Conservation (phyloP, 805 yeast species). For the Yarrowia sp. region DNA sequence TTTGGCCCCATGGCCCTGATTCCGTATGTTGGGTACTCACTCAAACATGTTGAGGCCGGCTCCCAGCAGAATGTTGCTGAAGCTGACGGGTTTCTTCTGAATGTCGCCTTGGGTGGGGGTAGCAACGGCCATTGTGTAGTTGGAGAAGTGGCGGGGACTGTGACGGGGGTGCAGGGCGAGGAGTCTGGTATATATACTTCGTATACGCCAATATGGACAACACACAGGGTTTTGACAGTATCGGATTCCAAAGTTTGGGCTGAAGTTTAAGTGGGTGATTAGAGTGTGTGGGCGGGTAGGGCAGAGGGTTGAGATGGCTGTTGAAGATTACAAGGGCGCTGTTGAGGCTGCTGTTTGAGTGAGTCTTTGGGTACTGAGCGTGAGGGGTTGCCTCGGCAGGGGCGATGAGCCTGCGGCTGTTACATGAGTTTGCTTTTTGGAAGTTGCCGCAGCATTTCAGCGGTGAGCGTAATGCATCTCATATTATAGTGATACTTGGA, state of each 20-base stretch:
- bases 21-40: conserved; percentile 32
- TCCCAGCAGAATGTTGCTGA: conserved; percentile 86
- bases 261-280: neutral
- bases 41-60: conserved; percentile 91
- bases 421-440: neutral
- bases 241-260: conserved; percentile 8
- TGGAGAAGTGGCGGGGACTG: neutral
- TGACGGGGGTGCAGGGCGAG: neutral
- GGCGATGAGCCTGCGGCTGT: neutral
- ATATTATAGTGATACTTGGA: no score
- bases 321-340: neutral
- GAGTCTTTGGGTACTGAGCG: neutral
- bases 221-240: conserved; percentile 12
- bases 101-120: conserved; percentile 36
- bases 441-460: neutral
- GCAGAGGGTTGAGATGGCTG: neutral
- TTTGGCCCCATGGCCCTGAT: neutral
- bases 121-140: conserved; percentile 15
- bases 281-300: neutral
- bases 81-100: conserved; percentile 81
- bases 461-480: neutral
- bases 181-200: conserved; percentile 1
- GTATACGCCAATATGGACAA: neutral
- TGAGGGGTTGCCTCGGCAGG: neutral
- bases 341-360: neutral